Conservation (phyloP, 2,329 filamentous ascomycete species). For the Cryoendolithus antarcticus region DNA sequence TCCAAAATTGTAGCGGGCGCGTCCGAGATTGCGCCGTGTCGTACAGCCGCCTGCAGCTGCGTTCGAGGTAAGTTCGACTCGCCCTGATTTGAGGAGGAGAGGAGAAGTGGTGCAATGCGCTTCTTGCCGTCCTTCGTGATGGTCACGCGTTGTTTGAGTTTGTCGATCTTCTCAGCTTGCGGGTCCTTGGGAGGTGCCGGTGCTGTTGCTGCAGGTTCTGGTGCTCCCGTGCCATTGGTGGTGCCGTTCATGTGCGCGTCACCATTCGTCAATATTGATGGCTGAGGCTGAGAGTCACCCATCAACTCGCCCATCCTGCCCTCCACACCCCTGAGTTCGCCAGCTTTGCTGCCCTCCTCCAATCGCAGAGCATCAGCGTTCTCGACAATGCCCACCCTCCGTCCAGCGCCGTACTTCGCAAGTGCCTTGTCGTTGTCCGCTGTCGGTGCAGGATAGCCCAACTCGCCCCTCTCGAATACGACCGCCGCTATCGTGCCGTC, state of each 20-base stretch:
- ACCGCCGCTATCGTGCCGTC: conserved; percentile 79
- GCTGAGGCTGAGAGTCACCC: conserved; percentile 58
- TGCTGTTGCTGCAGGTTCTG: conserved; percentile 34
- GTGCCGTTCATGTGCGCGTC: conserved; percentile 33
- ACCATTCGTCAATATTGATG: conserved; percentile 31
- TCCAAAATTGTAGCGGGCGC: conserved; percentile 56
- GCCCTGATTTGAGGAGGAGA: conserved; percentile 71
- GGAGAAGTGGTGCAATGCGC: conserved; percentile 78
- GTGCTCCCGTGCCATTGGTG: conserved; percentile 15
- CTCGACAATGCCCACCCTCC: conserved; percentile 84
- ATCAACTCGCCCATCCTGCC: conserved; percentile 97
- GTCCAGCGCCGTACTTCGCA: conserved; percentile 80
- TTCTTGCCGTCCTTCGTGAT: conserved; percentile 97
- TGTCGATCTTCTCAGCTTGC: conserved; percentile 48
- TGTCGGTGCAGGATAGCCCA: conserved; percentile 75
- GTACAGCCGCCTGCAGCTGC: conserved; percentile 67
- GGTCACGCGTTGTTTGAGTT: conserved; percentile 80
- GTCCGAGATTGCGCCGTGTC: conserved; percentile 36
- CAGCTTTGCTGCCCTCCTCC: conserved; percentile 78
- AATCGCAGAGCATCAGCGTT: conserved; percentile 78
- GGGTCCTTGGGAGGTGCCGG: conserved; percentile 34
- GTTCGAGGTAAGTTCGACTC: conserved; percentile 82
- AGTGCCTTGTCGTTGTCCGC: conserved; percentile 88
- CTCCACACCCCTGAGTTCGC: conserved; percentile 78
- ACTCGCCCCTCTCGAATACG: conserved; percentile 72